Evolutionary conservation across 805 yeast species (phyloP).

Genomic region (Lachancea lanzarotensis): DNA sequence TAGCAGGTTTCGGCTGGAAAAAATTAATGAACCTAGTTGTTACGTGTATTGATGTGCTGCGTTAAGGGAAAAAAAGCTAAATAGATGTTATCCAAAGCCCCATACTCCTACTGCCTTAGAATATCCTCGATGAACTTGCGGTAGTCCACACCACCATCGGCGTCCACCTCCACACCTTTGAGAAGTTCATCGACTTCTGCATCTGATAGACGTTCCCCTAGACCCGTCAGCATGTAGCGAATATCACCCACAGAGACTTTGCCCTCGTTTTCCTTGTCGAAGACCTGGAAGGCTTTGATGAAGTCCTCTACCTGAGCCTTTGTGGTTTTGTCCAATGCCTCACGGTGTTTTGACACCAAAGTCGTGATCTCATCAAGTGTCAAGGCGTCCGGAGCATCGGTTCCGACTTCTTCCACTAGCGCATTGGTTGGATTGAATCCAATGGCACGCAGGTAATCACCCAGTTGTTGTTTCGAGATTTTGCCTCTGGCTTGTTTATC

Average conservation of each 20-base stretch:
- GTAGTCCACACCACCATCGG: slow-evolving; percentile 92
- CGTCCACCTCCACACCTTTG: slow-evolving; percentile 89
- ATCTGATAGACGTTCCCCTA: slow-evolving; percentile 90
- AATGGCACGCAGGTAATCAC: slow-evolving; percentile 91
- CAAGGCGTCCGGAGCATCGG: slow-evolving; percentile 14
- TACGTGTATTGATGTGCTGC: no score
- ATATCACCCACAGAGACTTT: slow-evolving; percentile 96
- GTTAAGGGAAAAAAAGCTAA: background rate
- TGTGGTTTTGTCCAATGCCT: slow-evolving; percentile 27
- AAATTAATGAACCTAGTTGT: no score
- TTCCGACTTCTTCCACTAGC: slow-evolving; percentile 23
- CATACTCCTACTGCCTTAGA: slow-evolving; percentile 62
- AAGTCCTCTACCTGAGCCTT: slow-evolving; percentile 52
- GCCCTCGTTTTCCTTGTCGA: slow-evolving; percentile 93
- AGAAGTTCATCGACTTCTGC: slow-evolving; percentile 91
- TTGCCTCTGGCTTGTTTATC: slow-evolving; percentile 94
- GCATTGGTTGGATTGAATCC: slow-evolving; percentile 95
- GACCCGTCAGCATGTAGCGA: slow-evolving; percentile 87
- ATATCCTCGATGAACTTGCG: slow-evolving; percentile 91
- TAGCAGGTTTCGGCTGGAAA: no score
- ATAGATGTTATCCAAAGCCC: background rate
- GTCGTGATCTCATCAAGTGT: slow-evolving; percentile 27
- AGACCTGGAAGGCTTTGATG: slow-evolving; percentile 92
- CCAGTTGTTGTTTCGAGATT: slow-evolving; percentile 76
- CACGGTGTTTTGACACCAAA: slow-evolving; percentile 22